These are phyloP conservation scores for Carex scoparia DNA, from an alignment of 176 grass and related monocot genomes.

Conservation along the genomic window DNA sequence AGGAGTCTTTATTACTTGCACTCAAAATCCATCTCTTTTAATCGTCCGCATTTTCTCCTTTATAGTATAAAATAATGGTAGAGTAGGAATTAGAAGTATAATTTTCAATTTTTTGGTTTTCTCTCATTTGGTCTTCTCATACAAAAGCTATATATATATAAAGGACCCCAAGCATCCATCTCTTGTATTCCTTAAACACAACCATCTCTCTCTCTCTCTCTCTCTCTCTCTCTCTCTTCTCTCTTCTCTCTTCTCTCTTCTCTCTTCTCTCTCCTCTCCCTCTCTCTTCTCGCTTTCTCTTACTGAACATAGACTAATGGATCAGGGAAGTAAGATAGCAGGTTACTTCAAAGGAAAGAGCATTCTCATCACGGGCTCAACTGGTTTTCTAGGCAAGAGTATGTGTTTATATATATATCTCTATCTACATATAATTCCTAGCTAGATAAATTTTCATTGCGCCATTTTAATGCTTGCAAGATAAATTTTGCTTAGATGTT, in stretches of 20 bases:
- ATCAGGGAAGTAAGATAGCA: conserved; percentile 36
- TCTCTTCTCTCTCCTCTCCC: not conserved
- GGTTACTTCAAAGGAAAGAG: conserved; percentile 74
- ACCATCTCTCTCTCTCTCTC: not conserved
- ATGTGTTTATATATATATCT: not conserved
- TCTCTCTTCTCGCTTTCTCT: not conserved
- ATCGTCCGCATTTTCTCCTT: no score
- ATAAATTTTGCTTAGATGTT: not conserved
- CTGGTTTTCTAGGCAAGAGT: conserved; percentile 89
- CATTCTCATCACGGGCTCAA: conserved; percentile 73
- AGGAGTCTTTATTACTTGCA: no score
- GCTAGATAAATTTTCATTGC: not conserved
- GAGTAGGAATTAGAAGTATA: not conserved
- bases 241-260: not conserved
- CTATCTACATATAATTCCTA: not conserved
- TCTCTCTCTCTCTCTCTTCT: not conserved
- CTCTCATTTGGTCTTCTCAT: not conserved
- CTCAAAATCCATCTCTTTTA: no score
- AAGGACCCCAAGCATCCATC: not conserved
- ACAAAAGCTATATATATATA: conserved; percentile 20
- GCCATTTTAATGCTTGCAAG: not conserved
- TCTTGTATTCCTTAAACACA: not conserved
- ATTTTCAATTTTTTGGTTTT: not conserved
- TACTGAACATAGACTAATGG: conserved; percentile 30
- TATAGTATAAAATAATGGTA: no score